A percentile compares a stretch with the other conserved stretches of the same genome.
phyloP scores from a whole-genome alignment of 495 filamentous ascomycete species.

The Cudoniella acicularis region DNA sequence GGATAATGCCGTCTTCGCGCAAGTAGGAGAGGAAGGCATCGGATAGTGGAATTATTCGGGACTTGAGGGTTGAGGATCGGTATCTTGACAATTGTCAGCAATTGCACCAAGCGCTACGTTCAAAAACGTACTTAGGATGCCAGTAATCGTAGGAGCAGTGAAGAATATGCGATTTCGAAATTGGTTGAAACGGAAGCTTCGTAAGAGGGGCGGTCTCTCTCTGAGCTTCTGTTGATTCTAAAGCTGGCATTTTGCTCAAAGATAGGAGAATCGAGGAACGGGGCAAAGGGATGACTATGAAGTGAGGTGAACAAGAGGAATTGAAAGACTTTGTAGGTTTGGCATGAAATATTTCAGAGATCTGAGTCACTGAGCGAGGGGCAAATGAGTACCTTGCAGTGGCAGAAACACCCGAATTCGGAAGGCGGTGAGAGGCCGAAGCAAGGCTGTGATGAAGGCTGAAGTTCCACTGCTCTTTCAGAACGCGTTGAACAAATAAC shows the following conservation, averaged over 20 bases:
- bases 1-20: conserved; percentile 86
- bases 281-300: too few species aligned
- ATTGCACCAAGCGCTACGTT: background rate
- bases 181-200: conserved; percentile 72
- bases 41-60: conserved; percentile 74
- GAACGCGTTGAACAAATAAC: background rate
- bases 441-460: conserved; percentile 6
- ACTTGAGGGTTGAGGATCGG: conserved; percentile 76
- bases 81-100: conserved; percentile 45
- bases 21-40: conserved; percentile 78
- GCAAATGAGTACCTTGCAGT: too few species aligned
- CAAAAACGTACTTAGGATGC: conserved; percentile 64
- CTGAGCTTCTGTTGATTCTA: background rate
- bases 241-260: conserved; percentile 24
- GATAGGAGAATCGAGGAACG: too few species aligned
- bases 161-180: conserved; percentile 80
- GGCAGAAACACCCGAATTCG: background rate
- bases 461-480: background rate
- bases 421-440: background rate
- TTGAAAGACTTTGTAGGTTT: too few species aligned
- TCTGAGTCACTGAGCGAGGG: too few species aligned
- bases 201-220: conserved; percentile 21
- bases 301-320: too few species aligned
- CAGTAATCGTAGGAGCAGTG: conserved; percentile 93
- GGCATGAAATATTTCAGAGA: too few species aligned